Evolutionary conservation across 2,329 filamentous ascomycete species (phyloP).

Genomic region (Talaromyces sp.): DNA sequence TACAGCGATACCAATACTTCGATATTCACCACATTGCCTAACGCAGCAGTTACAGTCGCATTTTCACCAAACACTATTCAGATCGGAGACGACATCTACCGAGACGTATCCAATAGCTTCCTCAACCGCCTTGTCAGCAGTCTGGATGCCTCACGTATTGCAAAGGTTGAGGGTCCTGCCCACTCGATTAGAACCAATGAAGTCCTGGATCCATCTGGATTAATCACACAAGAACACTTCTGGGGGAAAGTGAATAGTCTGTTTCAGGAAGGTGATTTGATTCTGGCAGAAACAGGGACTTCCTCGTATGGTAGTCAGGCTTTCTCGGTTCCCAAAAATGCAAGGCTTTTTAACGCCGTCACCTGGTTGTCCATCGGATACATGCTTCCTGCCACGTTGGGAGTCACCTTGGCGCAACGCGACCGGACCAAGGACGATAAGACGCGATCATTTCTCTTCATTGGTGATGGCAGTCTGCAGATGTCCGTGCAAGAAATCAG

Average conservation of each 20-base stretch:
- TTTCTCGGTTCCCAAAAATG: slow-evolving; percentile 2
- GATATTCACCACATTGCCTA: slow-evolving; percentile 22
- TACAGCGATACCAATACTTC: slow-evolving; percentile 48
- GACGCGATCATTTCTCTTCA: slow-evolving; percentile 7
- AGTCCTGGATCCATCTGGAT: not conserved
- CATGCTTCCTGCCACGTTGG: slow-evolving; percentile 24
- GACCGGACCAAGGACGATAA: slow-evolving; percentile 19
- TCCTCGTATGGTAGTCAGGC: slow-evolving; percentile 1
- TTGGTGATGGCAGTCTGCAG: slow-evolving; percentile 17
- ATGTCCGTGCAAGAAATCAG: slow-evolving; percentile 40
- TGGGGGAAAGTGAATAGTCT: not conserved
- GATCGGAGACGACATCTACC: not conserved
- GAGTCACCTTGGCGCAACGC: slow-evolving; percentile 21
- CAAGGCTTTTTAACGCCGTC: slow-evolving; percentile 22
- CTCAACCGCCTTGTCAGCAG: not conserved
- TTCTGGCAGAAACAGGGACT: slow-evolving; percentile 15
- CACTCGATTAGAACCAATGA: not conserved
- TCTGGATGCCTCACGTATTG: not conserved
- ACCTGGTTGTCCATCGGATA: slow-evolving; percentile 31
- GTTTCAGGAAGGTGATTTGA: slow-evolving; percentile 11
- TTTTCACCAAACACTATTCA: not conserved
- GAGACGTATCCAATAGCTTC: not conserved
- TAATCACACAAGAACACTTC: slow-evolving; percentile 7
- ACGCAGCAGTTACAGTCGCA: not conserved
- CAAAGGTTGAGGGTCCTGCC: not conserved